Evolutionary conservation across 768 basidiomycete genomes (phyloP).

Genomic region (Mycena vulgaris): DNA sequence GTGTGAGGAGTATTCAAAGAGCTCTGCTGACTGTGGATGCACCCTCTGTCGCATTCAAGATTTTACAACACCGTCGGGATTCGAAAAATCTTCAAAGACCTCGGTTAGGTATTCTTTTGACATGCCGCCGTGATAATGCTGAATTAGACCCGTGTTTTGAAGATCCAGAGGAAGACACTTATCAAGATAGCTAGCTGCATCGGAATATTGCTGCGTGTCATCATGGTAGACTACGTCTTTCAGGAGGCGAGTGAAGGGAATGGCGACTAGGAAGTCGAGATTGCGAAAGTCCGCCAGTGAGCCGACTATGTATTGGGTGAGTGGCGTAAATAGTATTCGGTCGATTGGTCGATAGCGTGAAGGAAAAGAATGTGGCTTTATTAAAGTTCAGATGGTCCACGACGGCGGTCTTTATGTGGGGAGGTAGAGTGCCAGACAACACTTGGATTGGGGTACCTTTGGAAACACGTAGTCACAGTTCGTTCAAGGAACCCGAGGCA

Average conservation of each 20-base stretch:
- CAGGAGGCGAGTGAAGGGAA: conserved; percentile 4
- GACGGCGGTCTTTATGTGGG: conserved; percentile 41
- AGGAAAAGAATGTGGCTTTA: conserved; percentile 14
- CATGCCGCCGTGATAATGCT: conserved; percentile 48
- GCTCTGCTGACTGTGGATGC: conserved; percentile 41
- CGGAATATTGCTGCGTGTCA: conserved; percentile 25
- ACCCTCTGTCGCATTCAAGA: conserved; percentile 15
- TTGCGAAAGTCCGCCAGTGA: conserved; percentile 41
- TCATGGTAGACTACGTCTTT: conserved; percentile 41
- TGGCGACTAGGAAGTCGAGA: conserved; percentile 44
- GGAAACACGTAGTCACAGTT: conserved; percentile 1
- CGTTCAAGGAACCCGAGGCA: too few species aligned
- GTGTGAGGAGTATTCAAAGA: too few species aligned
- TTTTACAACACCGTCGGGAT: background rate
- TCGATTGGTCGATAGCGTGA: conserved; percentile 42
- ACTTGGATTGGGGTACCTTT: conserved; percentile 27
- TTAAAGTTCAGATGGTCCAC: conserved; percentile 30
- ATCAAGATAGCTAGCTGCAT: conserved; percentile 32
- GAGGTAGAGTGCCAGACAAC: conserved; percentile 43
- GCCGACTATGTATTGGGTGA: conserved; percentile 44
- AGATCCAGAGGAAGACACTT: conserved; percentile 27
- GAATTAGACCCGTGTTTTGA: conserved; percentile 34
- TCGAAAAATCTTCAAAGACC: conserved; percentile 39
- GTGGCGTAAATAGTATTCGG: conserved; percentile 50
- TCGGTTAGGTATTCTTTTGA: conserved; percentile 42